Base-by-base conservation (phyloP, 2,329 filamentous ascomycete genomes). In the Ilyonectria mors-panacis region DNA sequence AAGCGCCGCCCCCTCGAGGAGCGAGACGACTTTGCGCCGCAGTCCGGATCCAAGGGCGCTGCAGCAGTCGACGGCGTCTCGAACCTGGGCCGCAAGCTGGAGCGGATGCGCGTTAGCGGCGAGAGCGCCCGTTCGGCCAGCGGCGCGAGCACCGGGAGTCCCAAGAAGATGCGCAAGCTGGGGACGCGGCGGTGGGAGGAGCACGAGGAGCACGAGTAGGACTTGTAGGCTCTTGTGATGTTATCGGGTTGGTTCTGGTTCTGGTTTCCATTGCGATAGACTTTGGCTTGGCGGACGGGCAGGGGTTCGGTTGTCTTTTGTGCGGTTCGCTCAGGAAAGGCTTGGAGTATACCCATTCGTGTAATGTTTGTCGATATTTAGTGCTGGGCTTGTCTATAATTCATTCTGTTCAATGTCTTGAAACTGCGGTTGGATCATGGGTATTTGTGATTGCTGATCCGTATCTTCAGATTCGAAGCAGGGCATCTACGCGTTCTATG, bases 1-100 rank as follows among this genome's bases (percentile, higher is more conserved):
- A 92, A 89, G 80, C 82, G 88, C 39, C 79, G 82, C 59, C 88
- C 88, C 0, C 82, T 90, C 1, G 82, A 82, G 58, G 88, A 90
- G 76, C 80, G 88, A 5, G 86, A 87, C 23, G 87, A 88, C 69
- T 80, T 83, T 64, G 68, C 61, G 5, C 66, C 63, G 6, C 63
- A 30, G 42, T 53, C 75, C 1, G 53, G 65, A 3, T 35, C 64
- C 0, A 75, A 72, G 50, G 15, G 50, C n/a, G 35, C 71, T 10
- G 73, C 48, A 21, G 61, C 54, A 21, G 61, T 51, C 2, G 75
- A 75, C 12, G 76, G 78, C 30, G 73, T 84, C 57, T 61, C 75
- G 7, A 81, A 81, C 53, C 73, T 88, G 5, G 81, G 85, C 3
- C 81, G 80, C 28, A 84, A 82, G 75, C 78, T 89, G 76, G 86